Evolutionary conservation across 2,329 filamentous ascomycete genomes (phyloP).

Genomic region (Sclerotinia nivalis): DNA sequence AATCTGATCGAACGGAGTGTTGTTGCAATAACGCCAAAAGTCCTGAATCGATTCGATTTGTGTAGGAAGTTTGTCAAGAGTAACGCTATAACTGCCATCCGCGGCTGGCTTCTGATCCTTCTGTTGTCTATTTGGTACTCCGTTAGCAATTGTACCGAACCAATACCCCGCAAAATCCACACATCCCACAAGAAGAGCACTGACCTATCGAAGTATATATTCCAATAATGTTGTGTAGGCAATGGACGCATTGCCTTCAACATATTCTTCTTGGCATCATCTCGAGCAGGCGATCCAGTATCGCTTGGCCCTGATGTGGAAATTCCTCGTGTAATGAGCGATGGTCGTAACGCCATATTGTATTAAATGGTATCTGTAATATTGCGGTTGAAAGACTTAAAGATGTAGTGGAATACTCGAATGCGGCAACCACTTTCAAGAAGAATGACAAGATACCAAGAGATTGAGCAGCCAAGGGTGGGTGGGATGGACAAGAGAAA

Average conservation of each 20-base stretch:
- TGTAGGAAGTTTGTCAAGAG: slow-evolving; percentile 60
- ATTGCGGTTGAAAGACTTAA: not conserved
- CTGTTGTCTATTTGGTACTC: slow-evolving; percentile 34
- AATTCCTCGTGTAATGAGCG: slow-evolving; percentile 63
- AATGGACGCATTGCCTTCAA: slow-evolving; percentile 71
- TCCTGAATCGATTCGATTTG: slow-evolving; percentile 80
- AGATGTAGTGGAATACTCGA: not conserved
- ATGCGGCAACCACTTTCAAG: slow-evolving; percentile 4
- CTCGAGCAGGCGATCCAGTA: slow-evolving; percentile 70
- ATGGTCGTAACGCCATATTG: slow-evolving; percentile 57
- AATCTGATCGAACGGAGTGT: slow-evolving; percentile 73
- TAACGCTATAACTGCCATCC: slow-evolving; percentile 39
- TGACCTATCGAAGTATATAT: slow-evolving; percentile 67
- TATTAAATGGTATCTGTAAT: slow-evolving; percentile 4
- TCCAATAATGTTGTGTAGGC: slow-evolving; percentile 78
- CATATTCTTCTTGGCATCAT: slow-evolving; percentile 82
- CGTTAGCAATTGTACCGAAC: not conserved
- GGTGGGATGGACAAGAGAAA: slow-evolving; percentile 10
- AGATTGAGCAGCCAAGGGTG: not conserved
- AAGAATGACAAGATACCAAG: not conserved
- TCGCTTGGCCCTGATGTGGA: slow-evolving; percentile 61
- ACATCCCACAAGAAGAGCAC: slow-evolving; percentile 25
- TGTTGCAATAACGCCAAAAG: slow-evolving; percentile 82
- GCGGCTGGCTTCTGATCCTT: slow-evolving; percentile 41
- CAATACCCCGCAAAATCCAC: slow-evolving; percentile 10